Base-by-base conservation (phyloP, 352 stramenopile species). In the Thraustochytrium sp. region DNA sequence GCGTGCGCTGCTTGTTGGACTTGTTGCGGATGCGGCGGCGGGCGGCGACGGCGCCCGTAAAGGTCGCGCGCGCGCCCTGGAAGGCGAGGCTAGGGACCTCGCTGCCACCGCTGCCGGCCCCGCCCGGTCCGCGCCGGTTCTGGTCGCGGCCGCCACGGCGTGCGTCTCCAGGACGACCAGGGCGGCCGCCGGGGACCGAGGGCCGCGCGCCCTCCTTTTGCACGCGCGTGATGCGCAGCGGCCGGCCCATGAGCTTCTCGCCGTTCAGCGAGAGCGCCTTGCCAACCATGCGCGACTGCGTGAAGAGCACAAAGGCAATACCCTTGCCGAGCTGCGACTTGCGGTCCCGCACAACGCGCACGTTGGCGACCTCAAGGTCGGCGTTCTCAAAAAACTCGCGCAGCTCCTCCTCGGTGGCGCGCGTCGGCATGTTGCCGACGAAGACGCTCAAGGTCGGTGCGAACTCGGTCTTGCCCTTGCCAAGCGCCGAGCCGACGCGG, bases 251-350 rank as follows among this genome's bases (percentile, higher is more conserved):
- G 49, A 95, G 89, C 85, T 92, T 93, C 46, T 87, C 88, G 21
- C 90, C 86, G 40, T 91, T 75, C 31, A 95, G 88, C 38, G 87
- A 76, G 44, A 95, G 86, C 40, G 91, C 90, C 87, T 94, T 92
- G 40, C 87, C 89, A 23, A 91, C 90, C 23, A 93, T 89, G 31
- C 82, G 84, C 51, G 87, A 86, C 75, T 88, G 48, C 38, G 54
- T 85, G 68, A 96, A 89, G 82, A 94, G 84, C 72, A 96, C 84
- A 82, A 94, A 96, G 29, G 90, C 90, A 87, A 96, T 95, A 48
- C 92, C 92, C 83, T 96, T 96, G 76, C 91, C 91, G 0, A 91
- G 65, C 23, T 90, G 90, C 0, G 90, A 91, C 44, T 90, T 87
- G 56, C 90, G 90, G 86, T 96, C 92, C 55, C 92, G 91, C 73